Conservation (phyloP, 495 filamentous ascomycete genomes). For the Polyplosphaeria fusca region DNA sequence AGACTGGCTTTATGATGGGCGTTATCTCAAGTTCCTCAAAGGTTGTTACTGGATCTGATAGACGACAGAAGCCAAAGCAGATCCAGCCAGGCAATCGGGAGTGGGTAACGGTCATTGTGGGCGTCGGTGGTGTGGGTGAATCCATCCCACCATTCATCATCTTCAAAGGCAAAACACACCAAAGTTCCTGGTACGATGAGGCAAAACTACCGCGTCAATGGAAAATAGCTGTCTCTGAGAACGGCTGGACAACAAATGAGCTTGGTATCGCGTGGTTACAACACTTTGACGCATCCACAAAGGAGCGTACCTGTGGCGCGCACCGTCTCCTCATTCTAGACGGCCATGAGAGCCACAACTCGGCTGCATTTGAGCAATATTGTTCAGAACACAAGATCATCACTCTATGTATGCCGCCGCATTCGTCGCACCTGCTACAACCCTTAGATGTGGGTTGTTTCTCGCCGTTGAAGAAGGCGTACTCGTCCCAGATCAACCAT, state of each 20-base stretch:
- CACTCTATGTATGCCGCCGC: background rate
- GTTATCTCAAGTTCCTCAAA: background rate
- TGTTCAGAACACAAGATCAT: background rate
- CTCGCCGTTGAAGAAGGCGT: background rate
- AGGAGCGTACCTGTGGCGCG: background rate
- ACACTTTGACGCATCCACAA: background rate
- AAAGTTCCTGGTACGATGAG: background rate
- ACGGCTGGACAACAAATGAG: background rate
- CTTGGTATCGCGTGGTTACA: background rate
- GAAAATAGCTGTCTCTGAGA: background rate
- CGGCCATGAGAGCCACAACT: background rate
- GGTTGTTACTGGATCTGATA: background rate
- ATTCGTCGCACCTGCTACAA: background rate
- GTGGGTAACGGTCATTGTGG: background rate
- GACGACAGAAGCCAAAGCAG: background rate
- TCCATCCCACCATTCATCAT: background rate
- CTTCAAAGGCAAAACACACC: background rate
- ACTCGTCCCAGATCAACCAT: background rate
- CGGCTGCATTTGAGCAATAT: background rate
- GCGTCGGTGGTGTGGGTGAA: background rate
- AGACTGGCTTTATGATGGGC: conserved; percentile 4
- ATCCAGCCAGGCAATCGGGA: background rate
- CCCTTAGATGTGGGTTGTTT: conserved; percentile 1
- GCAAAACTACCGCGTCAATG: background rate
- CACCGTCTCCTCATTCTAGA: background rate